A percentile compares a stretch with the other conserved stretches of the same genome.
Evolutionary conservation across 495 filamentous ascomycete species (phyloP).

Genomic region (Annulohypoxylon bovei): DNA sequence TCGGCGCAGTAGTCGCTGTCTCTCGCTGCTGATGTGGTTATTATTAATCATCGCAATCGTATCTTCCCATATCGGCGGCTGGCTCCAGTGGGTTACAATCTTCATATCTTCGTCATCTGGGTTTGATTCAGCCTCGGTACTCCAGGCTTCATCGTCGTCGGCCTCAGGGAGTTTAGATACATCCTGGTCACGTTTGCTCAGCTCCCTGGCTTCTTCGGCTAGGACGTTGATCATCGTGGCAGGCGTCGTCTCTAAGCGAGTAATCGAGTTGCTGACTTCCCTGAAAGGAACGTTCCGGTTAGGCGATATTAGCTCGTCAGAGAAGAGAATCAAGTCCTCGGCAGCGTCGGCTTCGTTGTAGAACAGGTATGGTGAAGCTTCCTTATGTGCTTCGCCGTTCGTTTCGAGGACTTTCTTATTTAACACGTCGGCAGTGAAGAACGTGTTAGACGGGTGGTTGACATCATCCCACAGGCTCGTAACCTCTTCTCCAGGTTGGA

Average conservation of each 20-base stretch:
- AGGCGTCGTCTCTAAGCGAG: slow-evolving; percentile 44
- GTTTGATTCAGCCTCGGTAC: slow-evolving; percentile 13
- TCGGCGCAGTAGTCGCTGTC: slow-evolving; percentile 19
- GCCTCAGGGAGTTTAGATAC: slow-evolving; percentile 6
- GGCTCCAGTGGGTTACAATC: slow-evolving; percentile 13
- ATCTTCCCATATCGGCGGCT: slow-evolving; percentile 32
- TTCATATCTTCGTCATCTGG: background rate
- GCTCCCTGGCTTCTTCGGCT: slow-evolving; percentile 28
- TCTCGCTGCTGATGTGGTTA: slow-evolving; percentile 21
- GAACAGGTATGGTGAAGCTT: slow-evolving; percentile 41
- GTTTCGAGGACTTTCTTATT: slow-evolving; percentile 29
- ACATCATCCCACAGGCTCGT: slow-evolving; percentile 53
- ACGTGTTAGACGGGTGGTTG: slow-evolving; percentile 38
- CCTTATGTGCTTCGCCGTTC: slow-evolving; percentile 13
- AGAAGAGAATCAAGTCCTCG: slow-evolving; percentile 60
- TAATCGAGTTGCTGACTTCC: slow-evolving; percentile 51
- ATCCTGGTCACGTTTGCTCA: slow-evolving; percentile 20
- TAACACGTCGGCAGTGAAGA: slow-evolving; percentile 29
- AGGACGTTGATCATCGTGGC: slow-evolving; percentile 43
- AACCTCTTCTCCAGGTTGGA: slow-evolving; percentile 52
- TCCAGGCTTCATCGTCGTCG: slow-evolving; percentile 15
- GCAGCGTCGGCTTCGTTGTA: slow-evolving; percentile 59
- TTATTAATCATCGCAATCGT: slow-evolving; percentile 30
- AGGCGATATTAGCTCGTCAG: slow-evolving; percentile 47
- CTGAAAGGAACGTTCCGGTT: slow-evolving; percentile 49